A percentile compares a stretch with the other conserved stretches of the same genome.
Conservation (phyloP, 352 stramenopile genomes). For the Peronosclerospora sorghi region DNA sequence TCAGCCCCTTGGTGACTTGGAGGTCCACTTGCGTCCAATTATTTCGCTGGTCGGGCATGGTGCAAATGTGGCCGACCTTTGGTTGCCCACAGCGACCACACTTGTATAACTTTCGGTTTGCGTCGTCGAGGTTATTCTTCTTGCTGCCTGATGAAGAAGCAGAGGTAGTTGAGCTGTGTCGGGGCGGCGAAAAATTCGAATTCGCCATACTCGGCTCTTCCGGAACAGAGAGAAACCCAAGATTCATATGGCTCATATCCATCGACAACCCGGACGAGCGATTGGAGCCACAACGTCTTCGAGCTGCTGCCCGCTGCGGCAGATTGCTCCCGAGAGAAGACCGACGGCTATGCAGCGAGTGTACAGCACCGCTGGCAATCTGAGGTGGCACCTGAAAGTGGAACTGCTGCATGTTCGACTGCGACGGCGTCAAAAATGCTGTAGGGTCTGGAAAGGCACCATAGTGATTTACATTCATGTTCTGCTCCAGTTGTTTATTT, state of each 20-base stretch:
- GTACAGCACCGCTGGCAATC: slow-evolving; percentile 43
- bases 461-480: slow-evolving; percentile 21
- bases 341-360: slow-evolving; percentile 40
- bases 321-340: slow-evolving; percentile 40
- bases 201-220: slow-evolving; percentile 47
- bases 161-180: slow-evolving; percentile 12
- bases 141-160: slow-evolving; percentile 17
- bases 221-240: slow-evolving; percentile 53
- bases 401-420: slow-evolving; percentile 26
- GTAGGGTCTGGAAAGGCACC: slow-evolving; percentile 24
- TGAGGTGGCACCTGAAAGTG: slow-evolving; percentile 44
- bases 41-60: slow-evolving; percentile 77
- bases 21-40: slow-evolving; percentile 77
- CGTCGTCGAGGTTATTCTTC: slow-evolving; percentile 23
- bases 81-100: slow-evolving; percentile 74
- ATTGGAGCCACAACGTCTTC: slow-evolving; percentile 18
- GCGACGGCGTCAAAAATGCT: slow-evolving; percentile 11
- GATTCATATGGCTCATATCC: slow-evolving; percentile 77
- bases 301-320: slow-evolving; percentile 18
- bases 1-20: slow-evolving; percentile 66
- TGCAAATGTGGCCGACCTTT: slow-evolving; percentile 81
- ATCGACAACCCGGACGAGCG: slow-evolving; percentile 69
- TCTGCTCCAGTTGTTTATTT: slow-evolving; percentile 26
- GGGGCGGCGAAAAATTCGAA: slow-evolving; percentile 19
- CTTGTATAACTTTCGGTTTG: slow-evolving; percentile 78